Evolutionary conservation across 2,329 filamentous ascomycete species (phyloP).

Genomic region (Lachnellula hyalina): DNA sequence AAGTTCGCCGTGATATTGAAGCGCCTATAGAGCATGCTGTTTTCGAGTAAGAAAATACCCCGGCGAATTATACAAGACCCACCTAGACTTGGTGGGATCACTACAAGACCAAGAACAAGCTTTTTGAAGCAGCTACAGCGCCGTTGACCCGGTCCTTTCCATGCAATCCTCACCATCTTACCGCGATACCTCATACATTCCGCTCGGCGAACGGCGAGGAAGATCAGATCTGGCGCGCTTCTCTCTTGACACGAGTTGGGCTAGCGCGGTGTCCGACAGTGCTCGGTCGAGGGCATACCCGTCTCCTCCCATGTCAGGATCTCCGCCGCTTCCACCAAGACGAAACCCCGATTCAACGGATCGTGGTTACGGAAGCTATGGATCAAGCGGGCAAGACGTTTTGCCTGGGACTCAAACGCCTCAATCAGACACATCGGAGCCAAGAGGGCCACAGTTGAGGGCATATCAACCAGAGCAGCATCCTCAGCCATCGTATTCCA

Average conservation of each 20-base stretch:
- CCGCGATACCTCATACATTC: conserved; percentile 35
- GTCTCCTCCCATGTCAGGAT: conserved; percentile 71
- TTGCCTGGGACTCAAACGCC: conserved; percentile 38
- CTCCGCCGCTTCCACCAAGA: conserved; percentile 56
- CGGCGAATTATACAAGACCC: conserved; percentile 12
- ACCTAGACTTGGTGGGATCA: conserved; percentile 10
- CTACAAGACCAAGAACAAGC: conserved; percentile 15
- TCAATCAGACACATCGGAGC: conserved; percentile 24
- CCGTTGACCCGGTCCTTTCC: conserved; percentile 32
- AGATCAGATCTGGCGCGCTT: conserved; percentile 50
- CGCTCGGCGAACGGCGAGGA: conserved; percentile 55
- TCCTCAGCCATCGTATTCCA: conserved; percentile 19
- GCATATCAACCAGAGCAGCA: conserved; percentile 35
- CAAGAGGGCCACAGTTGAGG: conserved; percentile 29
- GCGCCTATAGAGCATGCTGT: conserved; percentile 16
- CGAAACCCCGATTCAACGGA: conserved; percentile 52
- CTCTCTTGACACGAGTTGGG: conserved; percentile 51
- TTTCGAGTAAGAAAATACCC: conserved; percentile 4
- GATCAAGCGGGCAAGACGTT: conserved; percentile 43
- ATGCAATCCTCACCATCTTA: conserved; percentile 50
- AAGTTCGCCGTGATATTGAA: background rate
- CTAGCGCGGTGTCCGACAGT: conserved; percentile 49
- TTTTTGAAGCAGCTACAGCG: conserved; percentile 12
- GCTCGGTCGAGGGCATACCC: conserved; percentile 58
- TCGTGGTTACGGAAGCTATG: conserved; percentile 45